Percentiles rank a stretch among this genome's conserved stretches.
phyloP scores from a whole-genome alignment of 2,329 filamentous ascomycete species.

The Calonectria fujianensis region DNA sequence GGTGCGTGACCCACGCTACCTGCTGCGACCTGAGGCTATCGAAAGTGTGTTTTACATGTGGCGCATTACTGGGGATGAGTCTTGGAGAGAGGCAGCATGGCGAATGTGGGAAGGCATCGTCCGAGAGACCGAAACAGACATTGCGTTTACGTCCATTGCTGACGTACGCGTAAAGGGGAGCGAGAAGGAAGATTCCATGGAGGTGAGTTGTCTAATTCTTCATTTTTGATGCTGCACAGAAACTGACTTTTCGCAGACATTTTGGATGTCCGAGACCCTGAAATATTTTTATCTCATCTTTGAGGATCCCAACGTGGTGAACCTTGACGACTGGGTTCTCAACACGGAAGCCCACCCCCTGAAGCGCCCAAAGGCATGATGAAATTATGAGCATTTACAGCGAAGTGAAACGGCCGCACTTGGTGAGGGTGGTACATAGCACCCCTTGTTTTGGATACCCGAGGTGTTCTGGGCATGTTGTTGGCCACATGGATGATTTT shows the following conservation, averaged over 20 bases:
- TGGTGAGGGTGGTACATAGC: background rate
- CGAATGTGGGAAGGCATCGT: conserved; percentile 68
- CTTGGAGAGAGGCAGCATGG: conserved; percentile 68
- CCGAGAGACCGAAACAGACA: conserved; percentile 64
- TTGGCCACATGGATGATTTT: conserved; percentile 8
- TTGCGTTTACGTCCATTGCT: conserved; percentile 65
- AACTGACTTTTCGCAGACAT: conserved; percentile 65
- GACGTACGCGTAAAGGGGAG: conserved; percentile 59
- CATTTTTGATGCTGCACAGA: background rate
- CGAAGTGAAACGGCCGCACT: conserved; percentile 12
- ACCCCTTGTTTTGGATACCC: conserved; percentile 35
- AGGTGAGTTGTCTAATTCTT: conserved; percentile 63
- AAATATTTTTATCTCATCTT: conserved; percentile 88
- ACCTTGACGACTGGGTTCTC: conserved; percentile 82
- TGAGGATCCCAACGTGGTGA: conserved; percentile 76
- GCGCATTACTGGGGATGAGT: conserved; percentile 68
- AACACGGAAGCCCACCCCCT: conserved; percentile 75
- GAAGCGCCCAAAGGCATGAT: conserved; percentile 56
- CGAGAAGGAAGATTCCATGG: conserved; percentile 75
- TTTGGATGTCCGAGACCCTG: conserved; percentile 85
- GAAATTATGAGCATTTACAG: conserved; percentile 37
- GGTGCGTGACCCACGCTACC: conserved; percentile 65
- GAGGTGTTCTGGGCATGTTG: conserved; percentile 8
- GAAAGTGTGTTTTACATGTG: conserved; percentile 72
- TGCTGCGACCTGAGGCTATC: conserved; percentile 70